Conservation (phyloP, 2,329 filamentous ascomycete genomes). For the Sporothrix dimorphospora region DNA sequence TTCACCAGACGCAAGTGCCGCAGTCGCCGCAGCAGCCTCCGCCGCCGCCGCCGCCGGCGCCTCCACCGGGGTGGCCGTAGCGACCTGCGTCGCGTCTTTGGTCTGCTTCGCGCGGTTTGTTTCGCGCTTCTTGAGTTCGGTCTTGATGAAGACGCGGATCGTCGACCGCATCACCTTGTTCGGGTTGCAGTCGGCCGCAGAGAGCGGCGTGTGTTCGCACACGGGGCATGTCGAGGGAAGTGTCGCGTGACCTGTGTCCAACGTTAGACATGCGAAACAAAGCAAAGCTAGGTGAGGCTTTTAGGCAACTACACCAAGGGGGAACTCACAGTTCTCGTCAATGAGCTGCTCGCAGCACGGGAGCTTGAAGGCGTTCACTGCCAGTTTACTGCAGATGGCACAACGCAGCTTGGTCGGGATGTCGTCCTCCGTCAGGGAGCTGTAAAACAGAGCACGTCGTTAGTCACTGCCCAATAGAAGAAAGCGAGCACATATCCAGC, state of each 20-base stretch:
- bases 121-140: conserved; percentile 86
- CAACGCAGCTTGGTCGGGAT: conserved; percentile 97
- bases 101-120: conserved; percentile 58
- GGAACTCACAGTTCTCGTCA: conserved; percentile 77
- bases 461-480: background rate
- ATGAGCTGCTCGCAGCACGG: conserved; percentile 96
- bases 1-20: too few relatives aligned
- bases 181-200: conserved; percentile 81
- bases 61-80: conserved; percentile 47
- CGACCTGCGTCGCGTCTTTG: conserved; percentile 45
- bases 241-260: conserved; percentile 60
- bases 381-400: conserved; percentile 88
- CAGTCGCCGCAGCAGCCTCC: background rate
- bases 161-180: conserved; percentile 93
- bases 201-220: conserved; percentile 89
- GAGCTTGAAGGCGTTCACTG: conserved; percentile 85
- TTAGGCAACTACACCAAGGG: background rate
- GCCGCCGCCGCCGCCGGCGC: conserved; percentile 31
- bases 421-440: conserved; percentile 77
- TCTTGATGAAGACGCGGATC: conserved; percentile 87
- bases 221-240: conserved; percentile 83
- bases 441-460: conserved; percentile 43
- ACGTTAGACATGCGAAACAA: background rate
- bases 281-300: background rate
- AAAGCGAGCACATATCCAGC: background rate